These are phyloP conservation scores for Aspergillus fumigatus DNA, from an alignment of 2,329 filamentous ascomycete species.

Conservation along the genomic window DNA sequence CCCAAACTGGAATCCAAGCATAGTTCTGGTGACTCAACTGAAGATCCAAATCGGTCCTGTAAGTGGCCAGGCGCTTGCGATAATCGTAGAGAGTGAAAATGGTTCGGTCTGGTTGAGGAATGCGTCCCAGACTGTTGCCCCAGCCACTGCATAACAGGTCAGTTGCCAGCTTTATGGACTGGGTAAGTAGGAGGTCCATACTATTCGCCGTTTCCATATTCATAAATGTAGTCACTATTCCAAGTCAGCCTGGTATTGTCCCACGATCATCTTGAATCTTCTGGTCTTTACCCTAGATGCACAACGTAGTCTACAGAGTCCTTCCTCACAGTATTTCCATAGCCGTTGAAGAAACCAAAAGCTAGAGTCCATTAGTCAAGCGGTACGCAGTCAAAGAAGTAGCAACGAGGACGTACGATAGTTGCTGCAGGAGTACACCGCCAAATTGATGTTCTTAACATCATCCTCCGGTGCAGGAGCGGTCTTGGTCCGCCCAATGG, in stretches of 20 bases:
- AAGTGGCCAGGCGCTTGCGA: slow-evolving; percentile 54
- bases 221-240: slow-evolving; percentile 61
- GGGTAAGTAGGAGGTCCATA: slow-evolving; percentile 6
- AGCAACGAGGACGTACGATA: slow-evolving; percentile 45
- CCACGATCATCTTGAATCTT: background rate
- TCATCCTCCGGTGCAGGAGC: slow-evolving; percentile 55
- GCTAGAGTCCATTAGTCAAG: slow-evolving; percentile 26
- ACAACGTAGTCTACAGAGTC: slow-evolving; percentile 58
- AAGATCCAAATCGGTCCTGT: slow-evolving; percentile 60
- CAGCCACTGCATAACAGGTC: slow-evolving; percentile 33
- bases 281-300: slow-evolving; percentile 38
- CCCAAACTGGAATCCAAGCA: slow-evolving; percentile 62
- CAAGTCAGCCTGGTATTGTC: background rate
- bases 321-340: slow-evolving; percentile 56
- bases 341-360: slow-evolving; percentile 57
- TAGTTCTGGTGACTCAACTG: slow-evolving; percentile 52
- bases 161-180: slow-evolving; percentile 3
- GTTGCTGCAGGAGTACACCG: slow-evolving; percentile 68
- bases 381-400: background rate
- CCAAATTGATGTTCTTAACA: slow-evolving; percentile 55
- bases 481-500: slow-evolving; percentile 66
- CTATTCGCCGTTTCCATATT: slow-evolving; percentile 45
- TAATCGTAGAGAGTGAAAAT: slow-evolving; percentile 49
- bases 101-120: slow-evolving; percentile 50
- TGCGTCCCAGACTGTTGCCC: slow-evolving; percentile 49